These are phyloP conservation scores for Pseudogymnoascus pannorum DNA, from an alignment of 2,329 filamentous ascomycete species.

Conservation along the genomic window DNA sequence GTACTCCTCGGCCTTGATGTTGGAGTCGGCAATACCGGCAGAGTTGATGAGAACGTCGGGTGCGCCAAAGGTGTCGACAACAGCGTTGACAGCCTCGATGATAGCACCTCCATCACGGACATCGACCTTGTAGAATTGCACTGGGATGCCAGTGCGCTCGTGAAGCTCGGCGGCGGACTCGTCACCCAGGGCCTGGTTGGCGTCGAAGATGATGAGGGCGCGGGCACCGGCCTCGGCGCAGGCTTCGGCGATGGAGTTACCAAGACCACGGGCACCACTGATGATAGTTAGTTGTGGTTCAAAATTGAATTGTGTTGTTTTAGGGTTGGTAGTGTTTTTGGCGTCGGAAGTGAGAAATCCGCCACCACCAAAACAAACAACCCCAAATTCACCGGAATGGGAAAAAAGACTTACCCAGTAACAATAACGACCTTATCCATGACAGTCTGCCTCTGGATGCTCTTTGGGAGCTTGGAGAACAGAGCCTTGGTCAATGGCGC, in stretches of 20 bases:
- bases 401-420: constrained; percentile 50
- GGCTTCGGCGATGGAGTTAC: constrained; percentile 72
- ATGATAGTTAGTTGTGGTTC: constrained; percentile 23
- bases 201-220: constrained; percentile 68
- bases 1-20: constrained; percentile 75
- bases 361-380: not conserved
- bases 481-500: constrained; percentile 45
- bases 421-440: constrained; percentile 65
- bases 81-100: constrained; percentile 59
- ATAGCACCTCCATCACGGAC: constrained; percentile 66
- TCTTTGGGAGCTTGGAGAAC: constrained; percentile 52
- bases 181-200: constrained; percentile 68
- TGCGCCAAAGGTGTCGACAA: constrained; percentile 58
- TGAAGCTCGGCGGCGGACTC: constrained; percentile 62
- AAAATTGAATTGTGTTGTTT: not conserved
- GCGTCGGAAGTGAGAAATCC: not conserved
- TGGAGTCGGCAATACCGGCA: constrained; percentile 74
- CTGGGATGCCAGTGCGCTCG: constrained; percentile 63
- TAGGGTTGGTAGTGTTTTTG: not conserved
- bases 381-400: not conserved
- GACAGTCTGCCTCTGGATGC: constrained; percentile 61
- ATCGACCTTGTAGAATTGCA: constrained; percentile 72
- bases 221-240: constrained; percentile 69
- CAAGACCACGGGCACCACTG: constrained; percentile 68
- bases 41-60: constrained; percentile 74